Conservation (phyloP, 1,139 yeast species). For the Pichia sp. region DNA sequence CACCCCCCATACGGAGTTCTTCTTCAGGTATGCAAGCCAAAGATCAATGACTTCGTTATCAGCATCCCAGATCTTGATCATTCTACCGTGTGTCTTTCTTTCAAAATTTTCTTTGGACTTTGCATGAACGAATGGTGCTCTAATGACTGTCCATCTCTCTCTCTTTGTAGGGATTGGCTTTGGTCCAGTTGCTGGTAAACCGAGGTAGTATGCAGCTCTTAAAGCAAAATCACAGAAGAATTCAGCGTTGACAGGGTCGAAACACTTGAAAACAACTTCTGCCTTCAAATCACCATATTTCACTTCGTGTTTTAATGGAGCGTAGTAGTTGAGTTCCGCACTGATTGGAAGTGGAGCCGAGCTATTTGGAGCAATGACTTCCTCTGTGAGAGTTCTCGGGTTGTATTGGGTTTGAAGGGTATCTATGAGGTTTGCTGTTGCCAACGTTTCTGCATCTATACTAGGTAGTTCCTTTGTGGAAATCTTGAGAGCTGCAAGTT, state of each 20-base stretch:
- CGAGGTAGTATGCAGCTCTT: constrained; percentile 84
- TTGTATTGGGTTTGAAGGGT: constrained; percentile 29
- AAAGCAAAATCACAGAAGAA: constrained; percentile 80
- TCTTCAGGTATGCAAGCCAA: constrained; percentile 72
- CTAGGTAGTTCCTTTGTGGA: constrained; percentile 13
- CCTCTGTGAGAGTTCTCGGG: constrained; percentile 37
- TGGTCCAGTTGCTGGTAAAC: constrained; percentile 73
- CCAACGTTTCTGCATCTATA: constrained; percentile 13
- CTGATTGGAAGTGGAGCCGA: constrained; percentile 68
- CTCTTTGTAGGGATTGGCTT: constrained; percentile 62
- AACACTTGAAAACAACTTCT: constrained; percentile 65
- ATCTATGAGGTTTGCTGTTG: constrained; percentile 20
- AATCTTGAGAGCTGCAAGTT: constrained; percentile 21
- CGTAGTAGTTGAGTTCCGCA: constrained; percentile 74
- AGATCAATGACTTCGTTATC: constrained; percentile 79
- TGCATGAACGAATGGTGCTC: constrained; percentile 92
- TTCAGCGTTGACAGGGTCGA: constrained; percentile 60
- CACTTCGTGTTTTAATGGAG: constrained; percentile 65
- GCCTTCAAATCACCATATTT: constrained; percentile 70
- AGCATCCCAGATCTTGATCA: constrained; percentile 73
- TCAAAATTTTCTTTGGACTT: constrained; percentile 92
- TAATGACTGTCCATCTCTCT: constrained; percentile 89
- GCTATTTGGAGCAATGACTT: constrained; percentile 26
- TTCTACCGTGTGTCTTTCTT: constrained; percentile 74
- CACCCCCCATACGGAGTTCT: constrained; percentile 74